Base-by-base conservation (phyloP, 306 rosid genomes). In the Senna siamea region DNA sequence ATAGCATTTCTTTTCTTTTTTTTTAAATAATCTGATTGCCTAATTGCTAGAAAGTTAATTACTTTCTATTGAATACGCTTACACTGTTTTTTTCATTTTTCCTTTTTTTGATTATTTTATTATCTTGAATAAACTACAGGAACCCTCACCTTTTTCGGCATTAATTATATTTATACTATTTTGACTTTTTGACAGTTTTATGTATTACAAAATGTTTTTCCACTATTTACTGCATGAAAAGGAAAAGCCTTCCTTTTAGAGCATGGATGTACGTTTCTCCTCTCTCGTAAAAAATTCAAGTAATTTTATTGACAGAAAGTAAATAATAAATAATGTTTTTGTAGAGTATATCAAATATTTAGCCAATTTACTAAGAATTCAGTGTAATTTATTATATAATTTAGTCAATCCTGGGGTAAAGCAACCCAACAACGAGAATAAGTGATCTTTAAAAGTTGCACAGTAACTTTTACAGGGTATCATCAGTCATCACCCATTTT, bases 31-130 rank as follows among this genome's bases (percentile, higher is more conserved):
- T 70, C 13, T 34, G 2, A 1, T 59, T 32, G 20, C 3, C 7
- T 26, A 26, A 34, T 60, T 20, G 47, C 66, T 59, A 14, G 67
- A 12, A 37, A 18, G 47, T 77, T 38, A 60, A 10, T 67, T 4
- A 38, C 40, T 57, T 79, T 79, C 2, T 66, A 35, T 61, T 75
- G 38, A n/a, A 4, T 50, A 40, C 32, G 9, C 32, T 70, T 48
- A 5, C 46, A 1, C 9, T 19, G 59, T 47, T 2, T 28, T 9
- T 35, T 38, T 57, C 40, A 48, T 73, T 20, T 32, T 62, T 18
- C 53, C 44, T 40, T 18, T n/a, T 26, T 46, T 12, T 13, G 5
- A 46, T 66, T 67, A 30, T 67, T 8, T 22, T 48, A 46, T 9
- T 46, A 46, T 6, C 48, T 11, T 26, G 30, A 26, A 3, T 26